Base-by-base conservation (phyloP, 345 rosid genomes). In the Ricinus communis region DNA sequence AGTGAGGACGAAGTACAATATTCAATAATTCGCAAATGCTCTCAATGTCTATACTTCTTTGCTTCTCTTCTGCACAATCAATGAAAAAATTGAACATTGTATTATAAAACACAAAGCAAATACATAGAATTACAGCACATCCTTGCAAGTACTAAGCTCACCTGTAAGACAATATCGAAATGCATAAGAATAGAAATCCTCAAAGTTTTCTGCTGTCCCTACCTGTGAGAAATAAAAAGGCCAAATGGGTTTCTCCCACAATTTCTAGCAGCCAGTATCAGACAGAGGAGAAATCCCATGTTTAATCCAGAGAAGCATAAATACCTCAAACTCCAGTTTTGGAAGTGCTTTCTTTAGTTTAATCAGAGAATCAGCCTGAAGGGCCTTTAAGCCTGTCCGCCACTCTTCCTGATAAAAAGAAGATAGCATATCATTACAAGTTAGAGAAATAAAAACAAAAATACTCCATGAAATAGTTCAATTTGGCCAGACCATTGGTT, bases 81-180 rank as follows among this genome's bases (percentile, higher is more conserved):
- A 78, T 62, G 54, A 33, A 54, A 25, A 27, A 63, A 28, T 19
- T 27, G 0, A 6, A 2, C 21, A 38, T 24, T 38, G 21, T 21
- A 45, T 58, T 7, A 53, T 27, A n/a, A 62, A 65, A 53, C 1
- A 43, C 27, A 28, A 27, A 41, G 69, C 15, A 41, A 55, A 38
- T 62, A 31, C 43, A 68, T 14, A 55, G 43, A 65, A 77, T 19
- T 62, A 68, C 65, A 74, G 40, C 62, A 30, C 38, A 45, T 33
- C 43, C 56, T 21, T 52, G 16, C n/a, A 6, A n/a, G 43, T 33
- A 52, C 15, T 33, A 25, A 67, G 30, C 52, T 71, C 76, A 95
- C 99, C 99, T 82, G 99, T 92, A 58, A 95, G 80, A 79, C 97
- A 90, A 79, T 92, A 95, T 68, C 84, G 87, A 82, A 92, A 95